Evolutionary conservation across 1,284 basidiomycete genomes (phyloP).

Genomic region (Malassezia cuniculi): DNA sequence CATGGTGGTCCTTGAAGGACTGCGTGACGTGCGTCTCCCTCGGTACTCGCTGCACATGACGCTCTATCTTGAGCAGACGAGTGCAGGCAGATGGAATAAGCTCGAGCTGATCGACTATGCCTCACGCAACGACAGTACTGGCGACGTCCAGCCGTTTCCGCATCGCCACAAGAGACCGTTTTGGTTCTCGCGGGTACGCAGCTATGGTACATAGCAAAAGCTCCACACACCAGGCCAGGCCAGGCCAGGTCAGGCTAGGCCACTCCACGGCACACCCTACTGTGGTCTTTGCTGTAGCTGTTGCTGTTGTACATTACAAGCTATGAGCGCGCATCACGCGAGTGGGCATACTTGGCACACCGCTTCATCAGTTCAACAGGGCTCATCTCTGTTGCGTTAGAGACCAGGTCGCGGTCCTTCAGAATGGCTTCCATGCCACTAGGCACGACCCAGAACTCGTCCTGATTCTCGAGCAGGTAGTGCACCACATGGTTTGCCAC

Average conservation of each 20-base stretch:
- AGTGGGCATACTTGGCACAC: slow-evolving; percentile 40
- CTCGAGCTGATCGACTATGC: slow-evolving; percentile 64
- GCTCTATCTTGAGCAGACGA: slow-evolving; percentile 62
- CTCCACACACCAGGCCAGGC: no score
- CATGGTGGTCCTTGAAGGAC: slow-evolving; percentile 32
- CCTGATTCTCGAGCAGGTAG: slow-evolving; percentile 74
- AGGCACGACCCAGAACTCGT: slow-evolving; percentile 56
- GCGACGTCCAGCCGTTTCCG: slow-evolving; percentile 59
- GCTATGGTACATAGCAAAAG: slow-evolving; percentile 37
- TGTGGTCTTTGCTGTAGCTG: no score
- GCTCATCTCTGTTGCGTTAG: slow-evolving; percentile 29
- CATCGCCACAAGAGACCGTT: slow-evolving; percentile 75
- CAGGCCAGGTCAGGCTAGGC: no score
- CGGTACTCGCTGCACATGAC: slow-evolving; percentile 78
- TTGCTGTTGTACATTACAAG: no score
- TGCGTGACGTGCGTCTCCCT: slow-evolving; percentile 38
- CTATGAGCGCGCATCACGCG: no score
- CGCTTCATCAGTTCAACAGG: slow-evolving; percentile 35
- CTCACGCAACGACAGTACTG: slow-evolving; percentile 54
- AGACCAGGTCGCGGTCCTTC: slow-evolving; percentile 37
- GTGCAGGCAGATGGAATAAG: slow-evolving; percentile 61
- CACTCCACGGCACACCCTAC: no score
- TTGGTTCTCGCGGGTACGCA: slow-evolving; percentile 65
- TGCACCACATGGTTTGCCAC: slow-evolving; percentile 57
- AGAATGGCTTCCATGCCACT: slow-evolving; percentile 35